These are phyloP conservation scores for Rusavskia elegans DNA, from an alignment of 495 filamentous ascomycete genomes.

Conservation along the genomic window DNA sequence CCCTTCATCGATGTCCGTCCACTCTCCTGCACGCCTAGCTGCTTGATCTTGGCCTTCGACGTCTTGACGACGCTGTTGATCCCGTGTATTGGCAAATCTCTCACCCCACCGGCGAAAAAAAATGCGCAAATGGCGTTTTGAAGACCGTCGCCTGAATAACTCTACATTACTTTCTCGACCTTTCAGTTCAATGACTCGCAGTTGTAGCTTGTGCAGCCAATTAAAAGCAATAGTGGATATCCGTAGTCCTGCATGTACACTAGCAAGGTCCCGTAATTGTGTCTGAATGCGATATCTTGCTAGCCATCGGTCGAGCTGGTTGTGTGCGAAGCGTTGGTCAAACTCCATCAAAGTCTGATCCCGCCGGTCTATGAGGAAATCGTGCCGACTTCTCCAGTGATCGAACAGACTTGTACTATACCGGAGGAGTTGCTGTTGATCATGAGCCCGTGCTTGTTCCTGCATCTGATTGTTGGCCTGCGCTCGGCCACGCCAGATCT, in stretches of 20 bases:
- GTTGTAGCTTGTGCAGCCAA: constrained; percentile 32
- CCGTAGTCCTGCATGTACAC: constrained; percentile 28
- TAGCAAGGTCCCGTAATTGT: constrained; percentile 34
- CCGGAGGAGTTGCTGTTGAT: constrained; percentile 20
- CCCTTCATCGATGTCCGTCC: constrained; percentile 29
- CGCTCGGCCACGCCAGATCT: constrained; percentile 28
- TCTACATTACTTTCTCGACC: constrained; percentile 31
- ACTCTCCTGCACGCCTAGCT: constrained; percentile 16
- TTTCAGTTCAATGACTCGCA: constrained; percentile 34
- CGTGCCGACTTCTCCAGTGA: constrained; percentile 27
- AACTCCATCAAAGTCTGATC: constrained; percentile 28
- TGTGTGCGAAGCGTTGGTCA: constrained; percentile 25
- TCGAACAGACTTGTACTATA: constrained; percentile 30
- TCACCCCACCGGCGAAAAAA: constrained; percentile 45
- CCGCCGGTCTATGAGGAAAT: constrained; percentile 21
- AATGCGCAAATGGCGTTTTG: constrained; percentile 36
- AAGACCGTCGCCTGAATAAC: constrained; percentile 38
- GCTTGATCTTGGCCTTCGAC: not conserved
- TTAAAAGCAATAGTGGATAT: constrained; percentile 27
- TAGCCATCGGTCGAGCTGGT: constrained; percentile 30
- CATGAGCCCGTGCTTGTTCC: not conserved
- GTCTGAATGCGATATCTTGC: constrained; percentile 24
- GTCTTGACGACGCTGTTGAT: constrained; percentile 12
- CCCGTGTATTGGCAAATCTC: constrained; percentile 23
- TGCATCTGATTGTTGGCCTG: constrained; percentile 14